Evolutionary conservation across 2,329 filamentous ascomycete species (phyloP), one percentile per base, ranked within the genome.

Genomic region (Akanthomyces dipterigenus): DNA sequence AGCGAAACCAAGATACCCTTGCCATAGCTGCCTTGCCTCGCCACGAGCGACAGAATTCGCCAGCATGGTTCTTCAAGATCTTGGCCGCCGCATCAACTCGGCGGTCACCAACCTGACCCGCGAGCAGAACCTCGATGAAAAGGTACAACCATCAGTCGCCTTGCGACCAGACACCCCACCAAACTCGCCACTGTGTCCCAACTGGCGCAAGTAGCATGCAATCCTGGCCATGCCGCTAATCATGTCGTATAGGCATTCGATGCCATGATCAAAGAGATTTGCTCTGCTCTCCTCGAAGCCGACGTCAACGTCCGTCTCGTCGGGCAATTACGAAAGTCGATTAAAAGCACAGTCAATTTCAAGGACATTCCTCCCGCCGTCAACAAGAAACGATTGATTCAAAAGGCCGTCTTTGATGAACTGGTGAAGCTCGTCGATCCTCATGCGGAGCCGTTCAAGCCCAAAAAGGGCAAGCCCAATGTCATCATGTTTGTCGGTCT

Each of bases 401-500:
- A 99, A 72, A 98, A 98, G 76, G 86, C 95, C 66, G 95, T 99
- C 67, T 99, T 96, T 75, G 93, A 99, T 72, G 92, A 98, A 75
- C 87, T 99, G 57, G 93, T 98, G 67, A 88, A 91, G 70, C 88
- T 99, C 55, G 95, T 99, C 67, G 92, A 99, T 70, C 95, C 95
- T 28, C 93, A 98, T 76, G 88, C 90, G 69, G 93, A 96, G 67
- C 89, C 93, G 0, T 99, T 96, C 82, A 95, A 96, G 74, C 93
- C 93, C 24, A 96, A 96, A 79, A 99, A 98, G 78, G 92, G 93
- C 66, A 95, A 92, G 74, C 82, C 89, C 65, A 99, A 97, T 75
- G 90, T 99, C 72, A 97, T 99, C 76, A 99, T 99, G 95, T 98
- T 99, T 74, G 95, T 99, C 65, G 95, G 95, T 78, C 82, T 99